Evolutionary conservation across 2,329 filamentous ascomycete genomes (phyloP), one percentile per base, ranked within the genome.

Genomic region (Colletotrichum sp.): DNA sequence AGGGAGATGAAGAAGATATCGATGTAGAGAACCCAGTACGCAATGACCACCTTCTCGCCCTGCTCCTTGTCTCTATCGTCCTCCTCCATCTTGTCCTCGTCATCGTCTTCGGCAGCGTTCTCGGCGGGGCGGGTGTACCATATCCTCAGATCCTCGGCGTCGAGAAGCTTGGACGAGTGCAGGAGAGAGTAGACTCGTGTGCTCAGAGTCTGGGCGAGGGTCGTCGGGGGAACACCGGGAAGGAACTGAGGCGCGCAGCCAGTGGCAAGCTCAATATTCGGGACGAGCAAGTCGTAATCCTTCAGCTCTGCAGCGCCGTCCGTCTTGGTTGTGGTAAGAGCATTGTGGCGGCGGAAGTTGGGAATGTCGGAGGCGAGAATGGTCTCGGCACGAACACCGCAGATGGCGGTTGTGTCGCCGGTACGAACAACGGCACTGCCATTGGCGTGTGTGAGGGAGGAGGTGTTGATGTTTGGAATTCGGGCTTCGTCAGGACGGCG

Each of bases 11-110:
- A 97, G 82, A 98, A 91, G n/a, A 98, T 89, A 82, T 99, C 96
- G 79, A 99, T 95, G 85, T 98, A 98, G 24, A 99, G 91, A 12
- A 95, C 93, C 97, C 96, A 99, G 84, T 98, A 99, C 0, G 94
- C 97, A 83, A 95, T 96, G 13, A 96, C 85, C 75, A 85, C 83
- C 44, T 83, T 84, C 69, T 83, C 76, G 5, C 75, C 75, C 15
- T 82, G 78, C 6, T 62, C 52, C 24, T 77, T 79, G 7, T 79
- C 78, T n/a, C 82, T 82, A 8, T 82, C 83, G 13, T 86, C 84
- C 60, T 84, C 86, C 18, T 84, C 86, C 18, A 80, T 82, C 52
- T 82, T 81, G 28, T 79, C 80, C 1, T 81, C 81, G 1, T 85
- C 86, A 7, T 86, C 85, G 13, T 83, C 85, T n/a, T 85, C 83